Conservation (phyloP, 2,329 filamentous ascomycete species). For the Tolypocladium amazonense region DNA sequence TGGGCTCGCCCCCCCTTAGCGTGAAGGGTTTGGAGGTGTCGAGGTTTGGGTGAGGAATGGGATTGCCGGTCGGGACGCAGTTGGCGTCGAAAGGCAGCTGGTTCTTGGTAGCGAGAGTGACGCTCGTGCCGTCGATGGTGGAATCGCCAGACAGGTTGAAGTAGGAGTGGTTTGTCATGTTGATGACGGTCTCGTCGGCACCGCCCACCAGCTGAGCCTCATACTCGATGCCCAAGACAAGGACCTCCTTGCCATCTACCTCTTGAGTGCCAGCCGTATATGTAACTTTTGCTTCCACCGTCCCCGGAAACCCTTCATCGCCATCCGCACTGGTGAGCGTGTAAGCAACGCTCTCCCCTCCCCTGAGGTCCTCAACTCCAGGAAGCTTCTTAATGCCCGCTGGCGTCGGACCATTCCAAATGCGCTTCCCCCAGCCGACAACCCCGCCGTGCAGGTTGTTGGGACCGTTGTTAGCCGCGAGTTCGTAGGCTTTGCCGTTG, state of each 20-base stretch:
- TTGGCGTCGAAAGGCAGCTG: slow-evolving; percentile 66
- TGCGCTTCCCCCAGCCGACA: slow-evolving; percentile 70
- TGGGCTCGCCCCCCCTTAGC: slow-evolving; percentile 59
- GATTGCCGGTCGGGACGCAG: slow-evolving; percentile 63
- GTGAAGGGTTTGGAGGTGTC: slow-evolving; percentile 58
- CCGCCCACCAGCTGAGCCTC: slow-evolving; percentile 72
- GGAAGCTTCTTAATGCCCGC: slow-evolving; percentile 41
- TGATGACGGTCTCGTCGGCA: slow-evolving; percentile 81
- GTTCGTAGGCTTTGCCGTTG: slow-evolving; percentile 59
- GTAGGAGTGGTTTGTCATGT: slow-evolving; percentile 91
- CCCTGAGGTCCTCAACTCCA: slow-evolving; percentile 39
- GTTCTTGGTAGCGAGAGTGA: slow-evolving; percentile 53
- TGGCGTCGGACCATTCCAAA: slow-evolving; percentile 61
- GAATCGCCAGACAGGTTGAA: slow-evolving; percentile 50
- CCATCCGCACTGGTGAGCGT: slow-evolving; percentile 61
- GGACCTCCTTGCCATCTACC: slow-evolving; percentile 50
- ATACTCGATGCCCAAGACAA: slow-evolving; percentile 76
- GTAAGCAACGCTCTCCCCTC: slow-evolving; percentile 58
- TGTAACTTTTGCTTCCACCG: slow-evolving; percentile 64
- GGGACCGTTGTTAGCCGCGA: slow-evolving; percentile 65
- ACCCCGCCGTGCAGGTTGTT: slow-evolving; percentile 68
- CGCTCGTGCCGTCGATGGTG: slow-evolving; percentile 45
- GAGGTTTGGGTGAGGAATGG: slow-evolving; percentile 54
- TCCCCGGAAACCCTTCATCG: slow-evolving; percentile 85
- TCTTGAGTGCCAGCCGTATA: slow-evolving; percentile 67